Base-by-base conservation (phyloP, 2,329 filamentous ascomycete genomes). In the Sclerotinia spermophila region DNA sequence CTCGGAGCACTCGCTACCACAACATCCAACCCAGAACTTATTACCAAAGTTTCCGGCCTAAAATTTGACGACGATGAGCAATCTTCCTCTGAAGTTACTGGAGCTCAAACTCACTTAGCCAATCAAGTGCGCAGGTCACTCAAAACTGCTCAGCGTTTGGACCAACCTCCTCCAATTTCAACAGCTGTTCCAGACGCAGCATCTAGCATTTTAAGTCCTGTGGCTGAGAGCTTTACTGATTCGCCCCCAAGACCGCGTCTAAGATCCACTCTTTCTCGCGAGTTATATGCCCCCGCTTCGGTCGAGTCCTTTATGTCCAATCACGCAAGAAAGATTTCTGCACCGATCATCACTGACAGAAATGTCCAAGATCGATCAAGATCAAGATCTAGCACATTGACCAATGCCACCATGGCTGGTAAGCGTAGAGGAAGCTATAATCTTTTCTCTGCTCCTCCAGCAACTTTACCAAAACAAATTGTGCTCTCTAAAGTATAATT, bases 311-410 rank as follows among this genome's bases (percentile, higher is more conserved):
- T 51, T 7, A 60, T 65, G 48, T 67, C 58, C 11, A 45, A 71
- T 21, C 78, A 79, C 69, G 77, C 72, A n/a, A 70, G 78, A 40
- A 78, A 79, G 65, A 67, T 72, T 6, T 78, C 77, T 1, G 78
- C 76, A 21, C 78, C 78, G 7, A 65, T 78, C 11, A 21, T 44
- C 38, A 24, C 65, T 64, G 27, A 71, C 70, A 19, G 71, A 55
- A 30, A 71, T 75, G 40, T 74, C 73, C 70, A 77, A 75, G 62
- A 73, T 71, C 61, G 73, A 21, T 19, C 66, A 1, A 30, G 53
- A 35, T 56, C 76, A 7, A 73, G 78, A 67, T 73, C 77, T 0
- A 71, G 73, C 30, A 79, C 75, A 38, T 70, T 72, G 3, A 40
- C 62, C 35, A 66, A 53, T 40, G 56, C 66, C 44, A 65, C 72